Base-by-base conservation (phyloP, 208 protist species). In the Leishmania turanica region DNA sequence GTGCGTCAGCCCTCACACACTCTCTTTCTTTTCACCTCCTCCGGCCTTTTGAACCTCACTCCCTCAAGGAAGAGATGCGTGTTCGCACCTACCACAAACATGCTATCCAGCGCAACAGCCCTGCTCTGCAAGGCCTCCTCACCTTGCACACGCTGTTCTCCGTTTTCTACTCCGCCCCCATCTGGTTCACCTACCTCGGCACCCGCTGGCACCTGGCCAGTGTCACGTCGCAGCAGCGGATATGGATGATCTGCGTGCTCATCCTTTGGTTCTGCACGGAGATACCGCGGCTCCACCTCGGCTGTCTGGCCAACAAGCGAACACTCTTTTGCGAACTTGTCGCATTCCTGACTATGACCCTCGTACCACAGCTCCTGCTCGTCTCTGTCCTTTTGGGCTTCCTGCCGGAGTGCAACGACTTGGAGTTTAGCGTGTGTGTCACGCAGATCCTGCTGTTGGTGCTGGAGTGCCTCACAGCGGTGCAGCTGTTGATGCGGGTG, bases 51-150 rank as follows among this genome's bases (percentile, higher is more conserved):
- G 2, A 27, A 21, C 19, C 34, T 4, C 21, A 3, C 34, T 31
- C 0, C 19, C 68, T 34, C 15, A 1, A 31, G 42, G 64, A 47
- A 40, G 53, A n/a, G 15, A 76, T 97, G 94, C 86, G 94, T 4
- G 90, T 97, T n/a, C 80, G 81, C 42, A 92, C 92, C 0, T 93
- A 91, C 60, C 94, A 97, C 74, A 78, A 78, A 8, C 91, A 95
- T 49, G 58, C 54, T 11, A 76, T 95, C 31, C 90, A 89, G 77
- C 88, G 89, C 56, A 89, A 82, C 68, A 94, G 88, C 77, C 85
- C 87, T 2, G 54, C 90, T 15, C 85, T 96, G 40, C 85, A 83
- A 27, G 89, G 80, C 6, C 83, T 96, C 7, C 69, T 96, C 7
- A 79, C 54, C 17, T 49, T 84, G 9, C 91, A 97, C 66, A 1